Percentiles rank a stretch among this genome's conserved stretches.
Conservation (phyloP, 805 yeast species). For the Nakazawaea wyomingensis region DNA sequence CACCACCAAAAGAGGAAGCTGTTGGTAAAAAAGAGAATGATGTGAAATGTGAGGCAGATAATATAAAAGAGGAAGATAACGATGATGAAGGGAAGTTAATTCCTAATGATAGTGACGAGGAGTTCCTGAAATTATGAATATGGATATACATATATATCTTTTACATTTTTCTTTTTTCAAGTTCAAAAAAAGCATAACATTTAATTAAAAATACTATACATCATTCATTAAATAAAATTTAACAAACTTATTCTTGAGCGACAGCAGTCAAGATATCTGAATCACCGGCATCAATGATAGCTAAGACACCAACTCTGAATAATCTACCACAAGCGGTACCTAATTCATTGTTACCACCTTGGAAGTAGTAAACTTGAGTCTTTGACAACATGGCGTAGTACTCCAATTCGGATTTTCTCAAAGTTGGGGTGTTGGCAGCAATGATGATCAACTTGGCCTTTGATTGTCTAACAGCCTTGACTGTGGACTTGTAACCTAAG, state of each 20-base stretch:
- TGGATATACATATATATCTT: too few relatives aligned
- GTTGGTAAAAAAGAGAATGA: conserved; percentile 7
- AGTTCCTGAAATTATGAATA: not conserved
- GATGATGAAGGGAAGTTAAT: not conserved
- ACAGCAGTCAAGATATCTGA: conserved; percentile 89
- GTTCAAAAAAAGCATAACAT: not conserved
- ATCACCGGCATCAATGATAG: conserved; percentile 98
- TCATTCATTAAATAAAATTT: not conserved
- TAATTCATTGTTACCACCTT: conserved; percentile 99
- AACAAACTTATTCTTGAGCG: conserved; percentile 14
- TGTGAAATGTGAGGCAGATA: too few relatives aligned
- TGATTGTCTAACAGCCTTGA: conserved; percentile 97
- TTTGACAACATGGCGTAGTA: conserved; percentile 99
- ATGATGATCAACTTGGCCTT: conserved; percentile 97
- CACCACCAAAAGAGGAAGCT: conserved; percentile 20
- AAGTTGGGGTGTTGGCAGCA: conserved; percentile 99
- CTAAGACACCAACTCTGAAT: conserved; percentile 98
- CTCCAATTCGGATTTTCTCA: conserved; percentile 99
- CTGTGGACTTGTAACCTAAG: conserved; percentile 98
- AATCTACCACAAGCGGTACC: conserved; percentile 99
- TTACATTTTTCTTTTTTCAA: too few relatives aligned
- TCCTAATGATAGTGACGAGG: conserved; percentile 4
- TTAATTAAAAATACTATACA: conserved; percentile 2
- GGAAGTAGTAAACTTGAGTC: conserved; percentile 97
- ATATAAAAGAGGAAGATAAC: conserved; percentile 3